Evolutionary conservation across 352 stramenopile species (phyloP).

Genomic region (Phytophthora cactorum): DNA sequence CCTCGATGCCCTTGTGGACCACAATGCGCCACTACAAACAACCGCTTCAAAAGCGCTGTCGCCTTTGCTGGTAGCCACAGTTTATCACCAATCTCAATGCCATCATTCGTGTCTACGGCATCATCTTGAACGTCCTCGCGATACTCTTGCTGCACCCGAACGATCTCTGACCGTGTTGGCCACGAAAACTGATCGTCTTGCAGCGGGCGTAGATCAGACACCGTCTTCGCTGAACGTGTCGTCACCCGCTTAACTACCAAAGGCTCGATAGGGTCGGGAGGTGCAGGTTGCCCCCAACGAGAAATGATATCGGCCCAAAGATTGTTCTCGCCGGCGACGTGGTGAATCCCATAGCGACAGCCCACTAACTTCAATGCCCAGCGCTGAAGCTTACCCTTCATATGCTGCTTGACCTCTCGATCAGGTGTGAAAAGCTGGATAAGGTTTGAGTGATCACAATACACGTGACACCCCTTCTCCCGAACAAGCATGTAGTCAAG

Average conservation of each 20-base stretch:
- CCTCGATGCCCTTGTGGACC: not conserved
- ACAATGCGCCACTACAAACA: not conserved
- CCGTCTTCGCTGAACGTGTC: not conserved
- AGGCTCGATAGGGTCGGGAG: not conserved
- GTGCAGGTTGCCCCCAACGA: constrained; percentile 1
- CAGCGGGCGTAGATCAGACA: not conserved
- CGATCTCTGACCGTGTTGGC: not conserved
- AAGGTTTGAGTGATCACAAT: constrained; percentile 21
- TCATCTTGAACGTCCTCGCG: not conserved
- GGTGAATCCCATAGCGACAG: constrained; percentile 20
- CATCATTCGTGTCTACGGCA: not conserved
- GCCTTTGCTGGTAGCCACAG: not conserved
- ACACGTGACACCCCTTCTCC: constrained; percentile 5
- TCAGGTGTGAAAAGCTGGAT: constrained; percentile 13
- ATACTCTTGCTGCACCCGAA: not conserved
- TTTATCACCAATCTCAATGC: not conserved
- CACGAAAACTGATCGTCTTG: not conserved
- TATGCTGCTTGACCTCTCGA: constrained; percentile 15
- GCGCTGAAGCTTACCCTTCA: constrained; percentile 16
- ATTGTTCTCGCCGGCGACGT: constrained; percentile 22
- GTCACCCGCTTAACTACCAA: not conserved
- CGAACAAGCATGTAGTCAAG: constrained; percentile 10
- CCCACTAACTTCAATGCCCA: constrained; percentile 16
- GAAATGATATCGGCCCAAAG: constrained; percentile 23
- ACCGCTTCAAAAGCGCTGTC: not conserved